Conservation (phyloP, 2,329 filamentous ascomycete genomes). For the Fusarium marasasianum region DNA sequence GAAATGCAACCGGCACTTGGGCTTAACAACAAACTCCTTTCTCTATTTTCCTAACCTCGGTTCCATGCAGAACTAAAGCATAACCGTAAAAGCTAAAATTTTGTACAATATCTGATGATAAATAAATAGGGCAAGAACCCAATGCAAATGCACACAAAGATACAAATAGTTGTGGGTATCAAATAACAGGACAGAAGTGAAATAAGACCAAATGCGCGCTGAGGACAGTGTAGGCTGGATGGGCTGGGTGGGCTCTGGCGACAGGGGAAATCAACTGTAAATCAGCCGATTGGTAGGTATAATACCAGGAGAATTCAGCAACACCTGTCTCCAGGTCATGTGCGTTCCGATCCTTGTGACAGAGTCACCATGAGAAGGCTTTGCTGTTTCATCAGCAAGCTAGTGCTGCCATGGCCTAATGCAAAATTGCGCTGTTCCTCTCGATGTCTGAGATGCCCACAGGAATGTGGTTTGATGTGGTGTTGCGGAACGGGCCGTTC, state of each 20-base stretch:
- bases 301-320: neutral
- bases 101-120: constrained; percentile 17
- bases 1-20: constrained; percentile 14
- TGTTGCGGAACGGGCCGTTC: constrained; percentile 38
- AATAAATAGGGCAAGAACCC: constrained; percentile 4
- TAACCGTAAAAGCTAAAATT: constrained; percentile 4
- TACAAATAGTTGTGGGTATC: constrained; percentile 40
- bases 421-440: constrained; percentile 4
- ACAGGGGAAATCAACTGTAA: neutral
- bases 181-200: constrained; percentile 42
- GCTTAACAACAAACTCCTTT: constrained; percentile 1
- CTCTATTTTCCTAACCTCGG: constrained; percentile 29
- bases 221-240: neutral
- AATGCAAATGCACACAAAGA: constrained; percentile 22
- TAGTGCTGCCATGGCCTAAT: constrained; percentile 2
- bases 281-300: neutral
- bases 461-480: neutral
- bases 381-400: constrained; percentile 4
- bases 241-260: neutral
- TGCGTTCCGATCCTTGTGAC: neutral
- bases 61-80: constrained; percentile 23
- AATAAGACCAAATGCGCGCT: constrained; percentile 13
- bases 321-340: constrained; percentile 4
- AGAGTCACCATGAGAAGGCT: neutral
- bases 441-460: constrained; percentile 32